phyloP scores from a whole-genome alignment of 352 stramenopile genomes.

The Stephanocyclus meneghinianus region DNA sequence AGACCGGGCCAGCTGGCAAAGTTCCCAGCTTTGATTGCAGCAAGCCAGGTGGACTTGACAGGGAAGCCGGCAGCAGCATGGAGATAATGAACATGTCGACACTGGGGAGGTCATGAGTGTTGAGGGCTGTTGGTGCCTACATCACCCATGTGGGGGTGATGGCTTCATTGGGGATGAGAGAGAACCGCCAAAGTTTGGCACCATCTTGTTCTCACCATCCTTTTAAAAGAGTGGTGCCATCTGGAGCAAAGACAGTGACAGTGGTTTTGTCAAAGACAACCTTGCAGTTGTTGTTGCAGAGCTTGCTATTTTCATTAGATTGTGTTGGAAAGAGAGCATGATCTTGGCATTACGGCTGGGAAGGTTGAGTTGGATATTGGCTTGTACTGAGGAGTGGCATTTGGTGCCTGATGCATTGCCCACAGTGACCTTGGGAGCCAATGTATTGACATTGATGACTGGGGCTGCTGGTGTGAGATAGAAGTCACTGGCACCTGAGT shows the following conservation, averaged over 20 bases:
- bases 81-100: not conserved
- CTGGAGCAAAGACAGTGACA: conserved; percentile 12
- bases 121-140: not conserved
- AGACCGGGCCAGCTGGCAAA: conserved; percentile 1
- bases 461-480: not conserved
- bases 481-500: conserved; percentile 9
- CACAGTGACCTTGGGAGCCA: not conserved
- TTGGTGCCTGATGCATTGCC: not conserved
- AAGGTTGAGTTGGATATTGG: not conserved
- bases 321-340: conserved; percentile 21
- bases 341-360: conserved; percentile 4
- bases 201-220: conserved; percentile 17
- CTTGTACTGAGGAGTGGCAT: not conserved
- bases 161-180: not conserved
- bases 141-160: not conserved
- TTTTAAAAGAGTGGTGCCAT: conserved; percentile 2
- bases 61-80: conserved; percentile 6
- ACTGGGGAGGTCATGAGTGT: conserved; percentile 2
- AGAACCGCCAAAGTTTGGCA: conserved; percentile 15
- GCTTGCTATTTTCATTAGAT: not conserved
- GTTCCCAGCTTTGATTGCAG: conserved; percentile 7
- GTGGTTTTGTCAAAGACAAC: not conserved
- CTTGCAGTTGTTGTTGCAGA: conserved; percentile 11
- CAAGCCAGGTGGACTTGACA: conserved; percentile 19
- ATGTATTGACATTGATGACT: not conserved